Conservation (phyloP, 1,284 basidiomycete genomes). For the Rhodotorula sp. region DNA sequence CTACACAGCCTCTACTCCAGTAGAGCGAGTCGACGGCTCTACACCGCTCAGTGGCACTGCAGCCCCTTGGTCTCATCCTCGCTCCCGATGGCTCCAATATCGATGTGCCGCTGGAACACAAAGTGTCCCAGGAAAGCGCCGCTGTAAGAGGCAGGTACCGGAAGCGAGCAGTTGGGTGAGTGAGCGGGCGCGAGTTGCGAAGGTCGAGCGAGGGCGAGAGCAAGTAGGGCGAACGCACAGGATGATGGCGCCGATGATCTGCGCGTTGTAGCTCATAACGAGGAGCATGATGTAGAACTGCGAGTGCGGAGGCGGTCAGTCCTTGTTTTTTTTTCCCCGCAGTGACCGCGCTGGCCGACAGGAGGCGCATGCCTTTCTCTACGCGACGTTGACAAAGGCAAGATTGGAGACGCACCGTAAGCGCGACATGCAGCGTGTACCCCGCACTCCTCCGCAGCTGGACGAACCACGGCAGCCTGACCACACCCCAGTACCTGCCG, state of each 20-base stretch:
- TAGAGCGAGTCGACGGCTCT: no score
- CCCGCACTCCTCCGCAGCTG: conserved; percentile 16
- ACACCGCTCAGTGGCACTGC: conserved; percentile 35
- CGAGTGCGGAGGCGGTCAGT: no score
- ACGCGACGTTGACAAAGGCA: no score
- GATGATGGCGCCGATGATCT: conserved; percentile 41
- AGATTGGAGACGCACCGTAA: conserved; percentile 2
- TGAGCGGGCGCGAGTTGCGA: no score
- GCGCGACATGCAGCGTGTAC: conserved; percentile 17
- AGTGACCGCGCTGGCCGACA: no score
- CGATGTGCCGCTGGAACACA: conserved; percentile 37
- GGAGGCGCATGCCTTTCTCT: no score
- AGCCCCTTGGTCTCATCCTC: conserved; percentile 35
- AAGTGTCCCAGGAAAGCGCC: conserved; percentile 44
- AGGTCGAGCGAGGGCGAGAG: no score
- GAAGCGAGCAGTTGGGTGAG: not conserved
- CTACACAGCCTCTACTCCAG: not conserved
- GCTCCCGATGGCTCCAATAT: conserved; percentile 21
- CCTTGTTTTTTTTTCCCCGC: no score
- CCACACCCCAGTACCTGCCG: conserved; percentile 20
- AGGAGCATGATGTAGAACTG: conserved; percentile 39
- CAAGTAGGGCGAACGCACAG: conserved; percentile 18
- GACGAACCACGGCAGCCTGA: conserved; percentile 23
- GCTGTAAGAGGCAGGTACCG: conserved; percentile 7
- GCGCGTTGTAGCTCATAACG: conserved; percentile 41